phyloP scores from a whole-genome alignment of 2,329 filamentous ascomycete species.

The Calycina marina region DNA sequence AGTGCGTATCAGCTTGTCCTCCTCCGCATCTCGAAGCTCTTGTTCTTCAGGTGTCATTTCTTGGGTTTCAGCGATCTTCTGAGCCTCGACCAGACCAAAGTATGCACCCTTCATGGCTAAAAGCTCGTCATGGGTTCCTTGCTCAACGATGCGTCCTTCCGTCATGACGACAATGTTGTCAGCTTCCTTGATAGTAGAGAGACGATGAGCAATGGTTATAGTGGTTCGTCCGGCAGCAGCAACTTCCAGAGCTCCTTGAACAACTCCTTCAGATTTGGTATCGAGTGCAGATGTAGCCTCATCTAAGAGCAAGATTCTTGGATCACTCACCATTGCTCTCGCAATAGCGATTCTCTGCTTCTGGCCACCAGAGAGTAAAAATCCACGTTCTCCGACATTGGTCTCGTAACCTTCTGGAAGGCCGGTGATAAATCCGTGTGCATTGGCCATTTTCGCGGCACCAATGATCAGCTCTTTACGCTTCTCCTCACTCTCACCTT shows the following conservation, averaged over 20 bases:
- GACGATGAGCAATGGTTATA: slow-evolving; percentile 86
- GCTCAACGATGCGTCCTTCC: slow-evolving; percentile 73
- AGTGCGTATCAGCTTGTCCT: slow-evolving; percentile 36
- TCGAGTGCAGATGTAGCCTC: slow-evolving; percentile 91
- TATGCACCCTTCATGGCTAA: slow-evolving; percentile 61
- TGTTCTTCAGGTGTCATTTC: slow-evolving; percentile 37
- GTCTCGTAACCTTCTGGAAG: slow-evolving; percentile 87
- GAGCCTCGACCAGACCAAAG: slow-evolving; percentile 72
- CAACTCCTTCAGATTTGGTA: slow-evolving; percentile 85
- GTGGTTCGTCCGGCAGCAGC: slow-evolving; percentile 81
- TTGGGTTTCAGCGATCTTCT: slow-evolving; percentile 57
- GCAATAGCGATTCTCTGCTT: slow-evolving; percentile 96
- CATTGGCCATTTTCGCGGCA: slow-evolving; percentile 82
- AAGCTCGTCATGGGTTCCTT: slow-evolving; percentile 74
- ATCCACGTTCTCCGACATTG: slow-evolving; percentile 88
- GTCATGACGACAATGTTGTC: slow-evolving; percentile 95
- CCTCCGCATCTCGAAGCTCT: slow-evolving; percentile 32
- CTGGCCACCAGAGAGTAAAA: slow-evolving; percentile 84
- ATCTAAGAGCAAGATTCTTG: slow-evolving; percentile 82
- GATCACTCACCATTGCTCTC: slow-evolving; percentile 76
- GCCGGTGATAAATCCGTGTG: slow-evolving; percentile 74
- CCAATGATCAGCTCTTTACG: slow-evolving; percentile 58
- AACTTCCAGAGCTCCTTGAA: slow-evolving; percentile 81
- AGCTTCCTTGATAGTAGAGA: slow-evolving; percentile 86
- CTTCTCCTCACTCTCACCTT: slow-evolving; percentile 51